Evolutionary conservation across 139 green algal genomes (phyloP).

Genomic region (Chlorella sp.): DNA sequence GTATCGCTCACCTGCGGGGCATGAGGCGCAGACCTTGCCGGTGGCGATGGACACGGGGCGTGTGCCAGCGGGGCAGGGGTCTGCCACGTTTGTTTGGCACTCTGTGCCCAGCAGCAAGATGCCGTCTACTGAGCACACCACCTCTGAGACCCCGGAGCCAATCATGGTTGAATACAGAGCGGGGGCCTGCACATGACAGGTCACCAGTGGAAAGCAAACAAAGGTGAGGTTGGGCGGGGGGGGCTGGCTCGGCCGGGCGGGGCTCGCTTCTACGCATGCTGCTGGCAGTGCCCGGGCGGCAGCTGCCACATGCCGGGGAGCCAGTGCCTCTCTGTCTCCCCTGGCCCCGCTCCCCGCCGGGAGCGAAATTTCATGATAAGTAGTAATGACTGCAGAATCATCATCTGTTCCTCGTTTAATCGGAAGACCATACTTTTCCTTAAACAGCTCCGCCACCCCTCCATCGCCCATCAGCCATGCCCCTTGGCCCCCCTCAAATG

Average conservation of each 20-base stretch:
- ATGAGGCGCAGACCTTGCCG: slow-evolving; percentile 18
- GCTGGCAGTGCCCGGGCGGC: too few species aligned
- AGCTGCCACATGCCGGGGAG: neutral
- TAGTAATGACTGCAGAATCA: too few species aligned
- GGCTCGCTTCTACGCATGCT: too few species aligned
- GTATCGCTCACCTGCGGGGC: neutral
- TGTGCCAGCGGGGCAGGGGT: neutral
- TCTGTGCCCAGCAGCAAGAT: neutral
- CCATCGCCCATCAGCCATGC: neutral
- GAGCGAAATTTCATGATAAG: too few species aligned
- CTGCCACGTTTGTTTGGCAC: neutral
- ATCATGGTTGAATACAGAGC: neutral
- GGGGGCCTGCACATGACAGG: neutral
- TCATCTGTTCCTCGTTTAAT: too few species aligned
- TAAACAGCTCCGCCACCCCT: too few species aligned
- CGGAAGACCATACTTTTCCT: too few species aligned
- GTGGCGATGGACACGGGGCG: neutral
- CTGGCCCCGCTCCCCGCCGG: too few species aligned
- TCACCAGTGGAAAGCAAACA: neutral
- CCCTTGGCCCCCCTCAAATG: neutral
- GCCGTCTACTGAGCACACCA: neutral
- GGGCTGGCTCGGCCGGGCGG: too few species aligned
- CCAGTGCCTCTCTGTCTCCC: neutral
- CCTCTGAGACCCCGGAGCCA: neutral
- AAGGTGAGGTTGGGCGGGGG: neutral